Evolutionary conservation across 2,329 filamentous ascomycete genomes (phyloP).

Genomic region (Pseudogymnoascus sp.): DNA sequence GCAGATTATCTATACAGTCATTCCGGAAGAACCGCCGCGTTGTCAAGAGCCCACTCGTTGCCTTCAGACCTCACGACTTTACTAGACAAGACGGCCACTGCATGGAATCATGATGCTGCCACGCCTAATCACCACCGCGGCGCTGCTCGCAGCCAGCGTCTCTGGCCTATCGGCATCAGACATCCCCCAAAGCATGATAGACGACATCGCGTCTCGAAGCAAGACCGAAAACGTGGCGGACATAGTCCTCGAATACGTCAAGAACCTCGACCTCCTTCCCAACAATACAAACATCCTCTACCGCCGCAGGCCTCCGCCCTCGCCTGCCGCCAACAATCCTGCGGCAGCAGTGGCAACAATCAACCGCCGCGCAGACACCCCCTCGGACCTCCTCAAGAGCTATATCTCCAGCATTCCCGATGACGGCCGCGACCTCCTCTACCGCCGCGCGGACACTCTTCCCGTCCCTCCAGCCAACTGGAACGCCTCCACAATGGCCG

Average conservation of each 20-base stretch:
- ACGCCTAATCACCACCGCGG: conserved; percentile 6
- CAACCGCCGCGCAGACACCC: not conserved
- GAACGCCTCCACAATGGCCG: conserved; percentile 44
- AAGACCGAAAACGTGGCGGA: not conserved
- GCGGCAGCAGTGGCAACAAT: not conserved
- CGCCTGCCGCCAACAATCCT: not conserved
- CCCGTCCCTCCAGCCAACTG: conserved; percentile 30
- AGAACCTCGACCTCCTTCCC: not conserved
- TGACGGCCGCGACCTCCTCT: not conserved
- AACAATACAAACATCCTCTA: not conserved
- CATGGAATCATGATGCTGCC: not conserved
- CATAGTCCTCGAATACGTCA: not conserved
- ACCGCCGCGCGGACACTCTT: not conserved
- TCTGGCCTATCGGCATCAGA: not conserved
- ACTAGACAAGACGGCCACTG: not conserved
- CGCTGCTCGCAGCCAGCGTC: not conserved
- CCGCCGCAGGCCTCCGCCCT: not conserved
- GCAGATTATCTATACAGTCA: not conserved
- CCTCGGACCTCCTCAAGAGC: not conserved
- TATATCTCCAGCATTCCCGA: not conserved
- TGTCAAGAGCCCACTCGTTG: not conserved
- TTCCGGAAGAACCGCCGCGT: not conserved
- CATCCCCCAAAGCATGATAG: not conserved
- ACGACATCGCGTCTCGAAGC: not conserved
- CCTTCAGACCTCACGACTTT: not conserved